Percentiles rank a stretch among this genome's conserved stretches.
Evolutionary conservation across 139 green algal genomes (phyloP).

Genomic region (Chlorella sorokiniana): DNA sequence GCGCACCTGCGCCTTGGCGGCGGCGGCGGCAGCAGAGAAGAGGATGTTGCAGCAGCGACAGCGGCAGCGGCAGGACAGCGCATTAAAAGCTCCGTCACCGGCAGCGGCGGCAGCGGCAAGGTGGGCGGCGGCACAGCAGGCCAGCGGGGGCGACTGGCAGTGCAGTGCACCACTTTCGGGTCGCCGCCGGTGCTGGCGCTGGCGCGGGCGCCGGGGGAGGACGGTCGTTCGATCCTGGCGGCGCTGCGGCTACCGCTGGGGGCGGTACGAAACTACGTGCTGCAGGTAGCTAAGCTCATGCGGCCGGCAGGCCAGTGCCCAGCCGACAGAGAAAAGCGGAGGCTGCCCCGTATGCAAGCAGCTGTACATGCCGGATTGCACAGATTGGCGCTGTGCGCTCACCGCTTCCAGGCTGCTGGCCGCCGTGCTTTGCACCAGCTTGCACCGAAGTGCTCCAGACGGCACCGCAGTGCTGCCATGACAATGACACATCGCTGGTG

Average conservation of each 20-base stretch:
- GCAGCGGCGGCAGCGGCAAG: neutral
- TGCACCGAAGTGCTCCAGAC: no score
- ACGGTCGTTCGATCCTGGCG: slow-evolving; percentile 35
- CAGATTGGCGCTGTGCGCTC: neutral
- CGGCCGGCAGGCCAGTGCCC: neutral
- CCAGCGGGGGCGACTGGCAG: neutral
- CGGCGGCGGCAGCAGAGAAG: neutral
- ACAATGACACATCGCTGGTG: neutral
- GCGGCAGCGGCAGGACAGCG: neutral
- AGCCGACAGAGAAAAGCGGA: neutral
- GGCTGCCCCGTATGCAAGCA: neutral
- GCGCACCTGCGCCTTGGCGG: slow-evolving; percentile 23
- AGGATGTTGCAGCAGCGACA: neutral
- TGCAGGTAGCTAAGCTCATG: slow-evolving; percentile 31
- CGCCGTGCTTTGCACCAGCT: no score
- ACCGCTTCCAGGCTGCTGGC: neutral
- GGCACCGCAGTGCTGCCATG: no score
- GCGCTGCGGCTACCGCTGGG: slow-evolving; percentile 21
- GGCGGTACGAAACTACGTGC: slow-evolving; percentile 60
- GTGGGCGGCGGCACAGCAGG: neutral
- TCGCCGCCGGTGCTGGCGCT: slow-evolving; percentile 65
- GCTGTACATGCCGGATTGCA: neutral
- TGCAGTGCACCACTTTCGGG: slow-evolving; percentile 56
- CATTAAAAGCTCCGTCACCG: neutral
- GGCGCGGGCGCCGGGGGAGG: slow-evolving; percentile 1